Percentiles rank a stretch among this genome's conserved stretches.
These are phyloP conservation scores for Phytophthora ramorum DNA, from an alignment of 352 stramenopile genomes.

Conservation along the genomic window DNA sequence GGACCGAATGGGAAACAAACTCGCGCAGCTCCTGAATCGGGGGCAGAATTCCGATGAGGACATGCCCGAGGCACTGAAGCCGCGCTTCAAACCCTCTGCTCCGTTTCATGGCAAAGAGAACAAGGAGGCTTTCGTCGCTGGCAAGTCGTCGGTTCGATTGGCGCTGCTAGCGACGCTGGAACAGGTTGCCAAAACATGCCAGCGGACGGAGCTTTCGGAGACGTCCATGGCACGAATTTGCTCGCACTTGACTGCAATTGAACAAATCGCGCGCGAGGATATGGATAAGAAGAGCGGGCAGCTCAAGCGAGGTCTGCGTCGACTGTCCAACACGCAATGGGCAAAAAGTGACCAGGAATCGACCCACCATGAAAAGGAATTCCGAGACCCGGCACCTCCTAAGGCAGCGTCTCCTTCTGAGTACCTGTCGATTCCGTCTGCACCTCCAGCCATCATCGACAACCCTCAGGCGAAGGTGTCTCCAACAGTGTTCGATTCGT, in stretches of 20 bases:
- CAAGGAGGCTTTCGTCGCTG: conserved; percentile 24
- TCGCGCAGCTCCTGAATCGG: conserved; percentile 25
- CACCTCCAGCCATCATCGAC: conserved; percentile 5
- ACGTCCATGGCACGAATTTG: conserved; percentile 64
- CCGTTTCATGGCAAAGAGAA: conserved; percentile 4
- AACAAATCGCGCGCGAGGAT: conserved; percentile 70
- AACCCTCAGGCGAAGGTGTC: conserved; percentile 12
- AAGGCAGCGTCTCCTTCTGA: conserved; percentile 8
- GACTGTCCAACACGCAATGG: conserved; percentile 38
- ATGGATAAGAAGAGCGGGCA: conserved; percentile 45
- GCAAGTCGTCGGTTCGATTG: conserved; percentile 42
- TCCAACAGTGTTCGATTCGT: conserved; percentile 45
- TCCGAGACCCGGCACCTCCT: background rate
- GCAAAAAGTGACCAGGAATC: conserved; percentile 15
- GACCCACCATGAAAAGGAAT: conserved; percentile 22
- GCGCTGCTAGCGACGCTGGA: conserved; percentile 49
- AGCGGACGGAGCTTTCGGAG: conserved; percentile 61
- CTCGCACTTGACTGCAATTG: conserved; percentile 61
- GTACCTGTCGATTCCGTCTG: conserved; percentile 14
- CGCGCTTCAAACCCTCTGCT: background rate
- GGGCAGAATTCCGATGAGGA: conserved; percentile 19
- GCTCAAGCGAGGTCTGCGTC: conserved; percentile 40
- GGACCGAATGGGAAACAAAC: conserved; percentile 29
- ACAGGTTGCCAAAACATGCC: conserved; percentile 52
- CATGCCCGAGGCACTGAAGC: background rate